Evolutionary conservation across 2,329 filamentous ascomycete species (phyloP).

Genomic region (Colletotrichum tropicicola): DNA sequence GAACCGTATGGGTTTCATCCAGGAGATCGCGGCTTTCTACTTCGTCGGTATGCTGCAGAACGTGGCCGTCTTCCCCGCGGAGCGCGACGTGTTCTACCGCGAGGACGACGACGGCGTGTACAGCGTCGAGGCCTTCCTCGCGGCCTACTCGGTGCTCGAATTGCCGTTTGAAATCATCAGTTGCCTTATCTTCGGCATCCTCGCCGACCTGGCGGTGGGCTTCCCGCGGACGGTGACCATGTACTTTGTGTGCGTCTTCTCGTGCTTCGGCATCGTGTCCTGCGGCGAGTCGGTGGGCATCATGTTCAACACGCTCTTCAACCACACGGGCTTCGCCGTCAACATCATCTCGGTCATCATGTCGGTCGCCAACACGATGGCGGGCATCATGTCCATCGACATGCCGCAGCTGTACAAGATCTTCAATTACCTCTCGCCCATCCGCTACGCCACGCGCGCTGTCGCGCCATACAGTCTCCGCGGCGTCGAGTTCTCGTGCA

Average conservation of each 20-base stretch:
- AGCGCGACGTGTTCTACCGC: slow-evolving; percentile 80
- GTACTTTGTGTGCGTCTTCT: slow-evolving; percentile 74
- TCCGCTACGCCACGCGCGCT: slow-evolving; percentile 75
- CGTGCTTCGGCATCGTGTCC: slow-evolving; percentile 76
- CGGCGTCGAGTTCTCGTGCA: slow-evolving; percentile 71
- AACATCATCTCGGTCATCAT: slow-evolving; percentile 77
- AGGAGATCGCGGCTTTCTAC: slow-evolving; percentile 76
- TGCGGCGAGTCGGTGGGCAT: slow-evolving; percentile 82
- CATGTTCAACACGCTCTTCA: slow-evolving; percentile 81
- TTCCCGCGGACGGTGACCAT: slow-evolving; percentile 69
- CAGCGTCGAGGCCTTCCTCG: slow-evolving; percentile 74
- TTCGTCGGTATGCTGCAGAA: slow-evolving; percentile 85
- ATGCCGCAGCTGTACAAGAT: slow-evolving; percentile 73
- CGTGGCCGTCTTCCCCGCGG: slow-evolving; percentile 76
- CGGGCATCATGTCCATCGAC: slow-evolving; percentile 75
- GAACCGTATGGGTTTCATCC: slow-evolving; percentile 77
- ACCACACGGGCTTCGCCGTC: slow-evolving; percentile 79
- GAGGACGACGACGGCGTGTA: slow-evolving; percentile 81
- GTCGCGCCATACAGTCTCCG: slow-evolving; percentile 72
- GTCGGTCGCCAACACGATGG: slow-evolving; percentile 76
- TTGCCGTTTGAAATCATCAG: slow-evolving; percentile 76
- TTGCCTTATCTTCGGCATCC: slow-evolving; percentile 70
- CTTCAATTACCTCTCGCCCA: slow-evolving; percentile 76
- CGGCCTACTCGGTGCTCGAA: slow-evolving; percentile 75
- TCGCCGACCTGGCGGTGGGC: slow-evolving; percentile 71